phyloP scores from a whole-genome alignment of 345 rosid genomes.

The Hevea brasiliensis region DNA sequence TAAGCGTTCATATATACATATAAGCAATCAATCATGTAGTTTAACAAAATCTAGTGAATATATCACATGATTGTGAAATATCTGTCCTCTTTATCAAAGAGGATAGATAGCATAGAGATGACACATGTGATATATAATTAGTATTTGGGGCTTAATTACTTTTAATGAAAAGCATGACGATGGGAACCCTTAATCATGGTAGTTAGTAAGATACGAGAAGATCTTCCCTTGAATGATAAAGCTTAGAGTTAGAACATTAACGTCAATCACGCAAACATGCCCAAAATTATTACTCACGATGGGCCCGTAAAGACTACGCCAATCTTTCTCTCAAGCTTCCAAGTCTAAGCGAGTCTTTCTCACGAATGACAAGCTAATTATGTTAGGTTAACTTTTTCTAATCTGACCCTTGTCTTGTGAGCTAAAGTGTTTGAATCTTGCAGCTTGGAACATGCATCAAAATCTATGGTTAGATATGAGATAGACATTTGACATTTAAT shows the following conservation, averaged over 20 bases:
- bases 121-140: not conserved
- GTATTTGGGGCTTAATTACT: constrained; percentile 5
- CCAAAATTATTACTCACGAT: constrained; percentile 25
- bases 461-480: constrained; percentile 14
- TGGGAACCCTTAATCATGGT: constrained; percentile 31
- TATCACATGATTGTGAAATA: too few relatives aligned
- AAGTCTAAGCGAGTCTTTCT: constrained; percentile 1
- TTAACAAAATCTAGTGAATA: too few relatives aligned
- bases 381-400: constrained; percentile 28
- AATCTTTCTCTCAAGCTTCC: not conserved
- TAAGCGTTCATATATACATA: too few relatives aligned
- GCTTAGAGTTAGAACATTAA: constrained; percentile 31
- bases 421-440: constrained; percentile 18
- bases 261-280: constrained; percentile 78
- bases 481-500: too few relatives aligned
- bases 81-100: too few relatives aligned
- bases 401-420: constrained; percentile 15
- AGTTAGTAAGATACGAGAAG: constrained; percentile 70
- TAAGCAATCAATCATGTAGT: too few relatives aligned
- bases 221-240: constrained; percentile 41
- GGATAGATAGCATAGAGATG: too few relatives aligned
- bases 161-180: not conserved
- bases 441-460: not conserved
- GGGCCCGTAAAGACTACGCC: constrained; percentile 15
- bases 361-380: not conserved